Evolutionary conservation across 352 stramenopile genomes (phyloP), one percentile per base, ranked within the genome.

Genomic region (Aphanomyces euteiches): DNA sequence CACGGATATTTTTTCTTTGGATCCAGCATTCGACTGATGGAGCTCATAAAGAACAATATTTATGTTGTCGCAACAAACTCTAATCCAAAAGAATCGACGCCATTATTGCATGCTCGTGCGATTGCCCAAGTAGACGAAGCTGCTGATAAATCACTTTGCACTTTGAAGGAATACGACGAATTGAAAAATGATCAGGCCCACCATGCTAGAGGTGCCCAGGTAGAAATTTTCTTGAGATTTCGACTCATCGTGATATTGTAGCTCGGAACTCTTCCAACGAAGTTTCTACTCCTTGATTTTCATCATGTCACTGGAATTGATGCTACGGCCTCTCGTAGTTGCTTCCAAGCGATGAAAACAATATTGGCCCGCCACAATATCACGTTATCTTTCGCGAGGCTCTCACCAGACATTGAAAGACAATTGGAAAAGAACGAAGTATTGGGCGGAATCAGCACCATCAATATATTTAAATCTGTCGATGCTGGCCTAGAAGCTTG

Each of bases 1-100:
- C 80, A 90, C 63, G 84, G 84, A 3, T 86, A 91, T 60, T 80
- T 91, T 40, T 92, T 92, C 72, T 92, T 92, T 66, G 85, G 84
- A 3, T 91, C 83, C 1, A 83, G 82, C 17, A 89, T 87, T 3
- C 79, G 80, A 0, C 87, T 91, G 47, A 79, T 87, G 74, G 86
- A 84, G 47, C 77, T 78, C 28, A 82, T 92, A 37, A 89, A 89
- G 56, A 79, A 78, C 59, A 83, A 74, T 15, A 84, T 92, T 41
- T 87, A 82, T 67, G 77, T 90, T 21, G 10, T 37, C 7, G 17
- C 73, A 7, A 21, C 61, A 5, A 65, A 64, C 19, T n/a, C 21
- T 40, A 68, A 48, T 10, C 17, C 19, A 43, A 72, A 48, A 17
- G 53, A 64, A 40, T 28, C 50, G 37, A 73, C 56, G 7, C 59